phyloP scores from a whole-genome alignment of 129 eudicot genomes.

The Tagetes patula region DNA sequence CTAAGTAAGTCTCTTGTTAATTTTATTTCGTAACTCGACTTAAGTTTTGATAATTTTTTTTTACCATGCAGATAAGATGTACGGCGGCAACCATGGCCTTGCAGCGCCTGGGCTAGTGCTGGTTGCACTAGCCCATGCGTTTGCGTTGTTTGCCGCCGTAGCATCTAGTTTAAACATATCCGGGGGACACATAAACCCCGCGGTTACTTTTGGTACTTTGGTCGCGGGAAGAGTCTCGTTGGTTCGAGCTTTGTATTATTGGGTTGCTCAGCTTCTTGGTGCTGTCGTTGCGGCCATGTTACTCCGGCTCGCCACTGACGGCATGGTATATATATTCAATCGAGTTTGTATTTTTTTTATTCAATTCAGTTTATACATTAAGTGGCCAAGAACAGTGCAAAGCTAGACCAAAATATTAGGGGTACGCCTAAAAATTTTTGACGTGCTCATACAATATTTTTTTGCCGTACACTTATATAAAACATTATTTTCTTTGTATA shows the following conservation, averaged over 20 bases:
- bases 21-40: neutral
- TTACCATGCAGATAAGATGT: constrained; percentile 52
- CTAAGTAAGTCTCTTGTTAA: constrained; percentile 35
- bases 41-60: neutral
- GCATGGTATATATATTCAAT: constrained; percentile 50
- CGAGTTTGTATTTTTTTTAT: neutral
- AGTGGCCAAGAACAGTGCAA: too few species aligned
- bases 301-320: constrained; percentile 63
- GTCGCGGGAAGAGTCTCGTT: constrained; percentile 76
- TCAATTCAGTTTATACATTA: too few species aligned
- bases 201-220: constrained; percentile 80
- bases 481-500: too few species aligned
- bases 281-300: constrained; percentile 67
- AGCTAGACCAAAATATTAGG: too few species aligned
- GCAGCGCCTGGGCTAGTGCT: constrained; percentile 53
- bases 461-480: too few species aligned
- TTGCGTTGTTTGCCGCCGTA: constrained; percentile 76
- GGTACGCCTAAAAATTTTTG: too few species aligned
- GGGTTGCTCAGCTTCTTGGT: constrained; percentile 85
- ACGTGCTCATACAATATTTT: too few species aligned
- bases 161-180: constrained; percentile 78
- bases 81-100: constrained; percentile 29
- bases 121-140: constrained; percentile 73
- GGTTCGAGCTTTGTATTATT: constrained; percentile 70
- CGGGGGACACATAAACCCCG: constrained; percentile 90